Evolutionary conservation across 2,329 filamentous ascomycete genomes (phyloP), one percentile per base, ranked within the genome.

Genomic region (Verticillium albo-atrum): DNA sequence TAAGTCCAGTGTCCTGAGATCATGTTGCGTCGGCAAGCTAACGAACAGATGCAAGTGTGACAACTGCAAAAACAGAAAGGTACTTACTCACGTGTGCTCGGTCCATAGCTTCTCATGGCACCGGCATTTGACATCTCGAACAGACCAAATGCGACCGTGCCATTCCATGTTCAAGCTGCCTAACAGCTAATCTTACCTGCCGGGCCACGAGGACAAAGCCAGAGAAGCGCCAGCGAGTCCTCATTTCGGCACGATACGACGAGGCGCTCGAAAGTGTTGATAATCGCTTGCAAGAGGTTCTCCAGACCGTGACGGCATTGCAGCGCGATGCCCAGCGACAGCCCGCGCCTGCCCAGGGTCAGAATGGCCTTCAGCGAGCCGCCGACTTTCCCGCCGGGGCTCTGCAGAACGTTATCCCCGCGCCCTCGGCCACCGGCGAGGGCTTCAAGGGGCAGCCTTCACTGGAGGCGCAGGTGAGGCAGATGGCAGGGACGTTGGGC

Each of bases 221-320:
- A 23, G 69, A 71, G 59, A 70, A 70, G 58, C 66, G 68, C n/a
- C 70, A 71, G 47, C 67, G 70, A 9, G 66, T 70, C n/a, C 61
- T 71, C 14, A 47, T 71, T 52, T 71, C 70, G 15, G 62, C 69
- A 4, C 68, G 64, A 26, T 71, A 71, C 55, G 69, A 71, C 35
- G 70, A 71, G 27, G 65, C 68, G 10, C 62, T 71, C n/a, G 67
- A 68, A 52, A 68, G 68, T 47, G 66, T 71, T 37, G 64, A 65
- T 53, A 63, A 61, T 5, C 68, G 68, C 6, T 63, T 71, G 28
- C 61, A 64, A 20, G 66, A 71, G 2, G 66, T 70, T 17, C 66
- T 64, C 26, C 60, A 65, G 7, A 69, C 69, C 60, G 61, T 71
- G 47, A 27, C 20, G 59, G 55, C 4, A 32, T 32, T 56, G 60